Evolutionary conservation across 805 yeast genomes (phyloP).

Genomic region (Saccharomycopsis olivae): DNA sequence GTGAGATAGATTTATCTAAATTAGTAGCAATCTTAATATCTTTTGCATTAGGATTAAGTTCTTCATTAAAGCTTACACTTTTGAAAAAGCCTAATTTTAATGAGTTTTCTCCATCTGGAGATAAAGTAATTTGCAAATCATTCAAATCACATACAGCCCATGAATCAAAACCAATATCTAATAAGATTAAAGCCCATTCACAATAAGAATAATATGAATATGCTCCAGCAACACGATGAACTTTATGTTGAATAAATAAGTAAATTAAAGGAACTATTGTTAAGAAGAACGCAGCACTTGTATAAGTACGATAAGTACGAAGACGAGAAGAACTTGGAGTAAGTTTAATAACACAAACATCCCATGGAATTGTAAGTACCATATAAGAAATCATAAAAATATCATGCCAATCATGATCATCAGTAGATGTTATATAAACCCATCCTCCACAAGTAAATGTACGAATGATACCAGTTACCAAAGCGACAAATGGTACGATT

Average conservation of each 20-base stretch:
- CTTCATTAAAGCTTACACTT: constrained; percentile 18
- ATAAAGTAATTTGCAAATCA: constrained; percentile 39
- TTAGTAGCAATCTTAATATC: constrained; percentile 20
- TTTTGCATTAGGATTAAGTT: constrained; percentile 20
- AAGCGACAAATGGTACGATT: constrained; percentile 27
- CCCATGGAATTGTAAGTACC: constrained; percentile 88
- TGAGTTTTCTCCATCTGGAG: constrained; percentile 19
- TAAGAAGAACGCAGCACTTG: constrained; percentile 56
- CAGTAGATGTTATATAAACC: constrained; percentile 95
- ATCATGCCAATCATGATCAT: constrained; percentile 94
- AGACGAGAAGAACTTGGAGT: constrained; percentile 34
- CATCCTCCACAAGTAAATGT: constrained; percentile 97
- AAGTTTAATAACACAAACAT: constrained; percentile 43
- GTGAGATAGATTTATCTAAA: constrained; percentile 18
- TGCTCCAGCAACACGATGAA: constrained; percentile 82
- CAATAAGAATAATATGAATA: constrained; percentile 89
- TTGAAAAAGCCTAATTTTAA: constrained; percentile 15
- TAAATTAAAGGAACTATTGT: constrained; percentile 73
- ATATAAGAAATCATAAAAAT: constrained; percentile 90
- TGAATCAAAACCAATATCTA: constrained; percentile 80
- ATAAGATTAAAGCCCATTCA: constrained; percentile 82
- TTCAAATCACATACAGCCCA: constrained; percentile 65
- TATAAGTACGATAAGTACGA: constrained; percentile 40
- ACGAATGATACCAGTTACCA: constrained; percentile 68
- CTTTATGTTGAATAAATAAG: constrained; percentile 88